These are phyloP conservation scores for Talaromyces sp. DNA, from an alignment of 2,329 filamentous ascomycete species.

Conservation along the genomic window DNA sequence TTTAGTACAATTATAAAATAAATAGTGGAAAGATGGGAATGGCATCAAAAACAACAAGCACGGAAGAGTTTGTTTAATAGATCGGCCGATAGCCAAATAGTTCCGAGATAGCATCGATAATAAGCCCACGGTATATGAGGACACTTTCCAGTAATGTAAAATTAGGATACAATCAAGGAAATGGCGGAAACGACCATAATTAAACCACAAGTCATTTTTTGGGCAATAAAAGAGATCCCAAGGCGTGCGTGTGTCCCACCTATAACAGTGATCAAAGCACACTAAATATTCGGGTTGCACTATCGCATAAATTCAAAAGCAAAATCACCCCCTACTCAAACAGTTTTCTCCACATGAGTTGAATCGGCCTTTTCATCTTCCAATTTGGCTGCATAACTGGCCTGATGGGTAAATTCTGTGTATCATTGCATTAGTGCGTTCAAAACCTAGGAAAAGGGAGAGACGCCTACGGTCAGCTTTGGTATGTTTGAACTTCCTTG, in stretches of 20 bases:
- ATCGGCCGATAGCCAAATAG: background rate
- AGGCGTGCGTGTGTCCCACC: background rate
- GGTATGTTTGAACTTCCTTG: constrained; percentile 65
- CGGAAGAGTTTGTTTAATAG: background rate
- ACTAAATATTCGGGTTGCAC: background rate
- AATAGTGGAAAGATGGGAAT: background rate
- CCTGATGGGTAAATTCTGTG: constrained; percentile 9
- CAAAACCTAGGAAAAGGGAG: background rate
- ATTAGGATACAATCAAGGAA: no score
- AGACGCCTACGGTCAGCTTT: constrained; percentile 38
- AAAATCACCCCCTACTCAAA: background rate
- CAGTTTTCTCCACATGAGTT: constrained; percentile 3
- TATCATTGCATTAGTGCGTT: background rate
- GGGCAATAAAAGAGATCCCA: background rate
- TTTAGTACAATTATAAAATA: background rate
- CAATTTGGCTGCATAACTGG: background rate
- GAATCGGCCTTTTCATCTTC: constrained; percentile 1
- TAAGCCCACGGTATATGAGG: background rate
- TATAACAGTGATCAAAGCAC: background rate
- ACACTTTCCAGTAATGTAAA: background rate
- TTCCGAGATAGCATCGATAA: background rate
- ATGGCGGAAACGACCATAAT: background rate
- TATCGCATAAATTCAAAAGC: background rate
- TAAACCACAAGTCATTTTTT: background rate
- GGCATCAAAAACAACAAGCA: no score